phyloP scores from a whole-genome alignment of 2,329 filamentous ascomycete species.

The Colletotrichum abscissum region DNA sequence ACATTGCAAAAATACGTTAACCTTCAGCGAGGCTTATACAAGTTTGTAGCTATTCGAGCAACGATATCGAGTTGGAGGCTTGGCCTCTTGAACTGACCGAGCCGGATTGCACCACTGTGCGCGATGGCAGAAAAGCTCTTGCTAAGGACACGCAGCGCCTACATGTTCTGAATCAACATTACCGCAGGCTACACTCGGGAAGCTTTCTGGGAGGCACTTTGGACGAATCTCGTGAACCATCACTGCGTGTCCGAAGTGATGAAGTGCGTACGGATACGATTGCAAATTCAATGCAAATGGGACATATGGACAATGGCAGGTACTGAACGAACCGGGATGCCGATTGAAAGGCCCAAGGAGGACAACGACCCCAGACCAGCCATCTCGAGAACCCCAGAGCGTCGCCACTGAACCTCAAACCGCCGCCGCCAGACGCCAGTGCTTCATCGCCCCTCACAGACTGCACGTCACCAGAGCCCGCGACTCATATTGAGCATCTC shows the following conservation, averaged over 20 bases:
- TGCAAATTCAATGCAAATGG: background rate
- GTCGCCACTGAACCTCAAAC: slow-evolving; percentile 29
- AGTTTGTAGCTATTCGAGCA: background rate
- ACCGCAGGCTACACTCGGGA: too few species aligned
- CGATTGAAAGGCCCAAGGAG: background rate
- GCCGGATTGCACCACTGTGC: background rate
- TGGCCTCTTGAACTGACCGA: background rate
- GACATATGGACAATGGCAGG: background rate
- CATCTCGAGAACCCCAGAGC: background rate
- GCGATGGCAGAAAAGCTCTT: background rate
- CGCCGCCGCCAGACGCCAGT: slow-evolving; percentile 17
- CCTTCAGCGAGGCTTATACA: background rate
- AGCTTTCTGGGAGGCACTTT: too few species aligned
- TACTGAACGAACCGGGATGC: background rate
- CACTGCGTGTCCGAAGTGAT: background rate
- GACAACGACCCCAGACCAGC: slow-evolving; percentile 4
- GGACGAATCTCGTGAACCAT: background rate
- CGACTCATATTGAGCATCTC: slow-evolving; percentile 22
- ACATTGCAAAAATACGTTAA: background rate
- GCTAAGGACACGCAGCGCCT: background rate
- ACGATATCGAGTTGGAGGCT: background rate
- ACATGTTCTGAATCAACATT: background rate
- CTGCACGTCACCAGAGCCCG: slow-evolving; percentile 14
- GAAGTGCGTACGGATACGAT: too few species aligned
- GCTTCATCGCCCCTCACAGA: background rate